Evolutionary conservation across 441 rosid genomes (phyloP), one percentile per base, ranked within the genome.

Genomic region (Croton setiger): DNA sequence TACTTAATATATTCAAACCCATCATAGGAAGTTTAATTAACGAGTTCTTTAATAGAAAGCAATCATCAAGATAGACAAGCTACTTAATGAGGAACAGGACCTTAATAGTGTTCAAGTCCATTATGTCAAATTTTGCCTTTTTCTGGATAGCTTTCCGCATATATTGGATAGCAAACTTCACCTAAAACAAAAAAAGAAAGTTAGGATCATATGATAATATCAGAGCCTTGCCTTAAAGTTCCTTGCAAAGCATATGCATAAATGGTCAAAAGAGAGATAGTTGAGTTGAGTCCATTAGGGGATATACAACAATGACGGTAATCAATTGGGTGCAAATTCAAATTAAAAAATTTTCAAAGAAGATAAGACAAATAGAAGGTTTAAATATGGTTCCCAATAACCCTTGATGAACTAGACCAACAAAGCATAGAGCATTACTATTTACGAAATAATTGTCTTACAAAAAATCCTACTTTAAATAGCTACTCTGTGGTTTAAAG

Each of bases 71-170:
- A 15, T 31, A 27, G 23, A 68, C 5, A 7, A 47, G 17, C 41
- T 52, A 68, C 56, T 15, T 72, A 68, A 64, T 55, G 11, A 15
- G 37, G 70, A 74, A 68, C 15, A 78, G 54, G 72, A 95, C 99
- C 98, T 95, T 95, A 60, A 90, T 83, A 72, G 97, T 78, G 79
- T 95, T 90, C 71, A 95, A 86, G 6, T 86, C 92, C 76, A 67
- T 73, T 72, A 95, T 95, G 77, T 95, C 98, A 69, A 95, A 95
- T 78, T 90, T 92, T 0, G 98, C 98, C 82, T 90, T 95, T 48
- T 86, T 95, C 80, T 86, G 97, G 72, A 95, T 83, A 71, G 92
- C 73, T 78, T 78, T 89, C 70, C 95, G 81, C 98, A 95, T 95
- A 79, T 70, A 88, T 71, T 92, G 98, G 73, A 95, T 92, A 13